Conservation (phyloP, 2,329 filamentous ascomycete genomes). For the Podosphaera leucotricha region DNA sequence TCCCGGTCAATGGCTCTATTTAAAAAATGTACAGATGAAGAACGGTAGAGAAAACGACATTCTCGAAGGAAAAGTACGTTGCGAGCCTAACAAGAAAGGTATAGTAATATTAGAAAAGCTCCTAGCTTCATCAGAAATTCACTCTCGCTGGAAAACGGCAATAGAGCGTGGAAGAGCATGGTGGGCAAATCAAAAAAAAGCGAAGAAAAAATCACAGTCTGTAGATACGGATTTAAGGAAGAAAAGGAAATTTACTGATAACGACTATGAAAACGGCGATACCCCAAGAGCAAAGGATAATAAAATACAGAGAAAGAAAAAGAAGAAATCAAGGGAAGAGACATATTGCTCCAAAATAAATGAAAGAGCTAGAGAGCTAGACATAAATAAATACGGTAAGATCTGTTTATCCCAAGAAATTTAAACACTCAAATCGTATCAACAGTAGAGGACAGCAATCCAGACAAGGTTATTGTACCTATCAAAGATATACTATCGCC, state of each 20-base stretch:
- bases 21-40: slow-evolving; percentile 54
- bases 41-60: slow-evolving; percentile 24
- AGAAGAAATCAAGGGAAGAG: slow-evolving; percentile 13
- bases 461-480: slow-evolving; percentile 16
- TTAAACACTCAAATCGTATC: background rate
- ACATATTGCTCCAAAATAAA: slow-evolving; percentile 12
- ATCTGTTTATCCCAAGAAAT: slow-evolving; percentile 1
- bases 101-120: slow-evolving; percentile 25
- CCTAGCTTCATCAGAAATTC: slow-evolving; percentile 21
- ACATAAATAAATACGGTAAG: slow-evolving; percentile 18
- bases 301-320: slow-evolving; percentile 10
- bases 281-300: slow-evolving; percentile 2
- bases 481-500: slow-evolving; percentile 16
- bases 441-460: slow-evolving; percentile 23
- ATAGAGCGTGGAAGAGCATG: slow-evolving; percentile 42
- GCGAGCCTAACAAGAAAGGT: slow-evolving; percentile 27
- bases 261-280: slow-evolving; percentile 7
- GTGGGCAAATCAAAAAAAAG: slow-evolving; percentile 19
- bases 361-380: slow-evolving; percentile 6
- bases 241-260: slow-evolving; percentile 5
- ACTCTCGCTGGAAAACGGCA: slow-evolving; percentile 29
- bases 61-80: slow-evolving; percentile 44
- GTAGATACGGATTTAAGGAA: background rate
- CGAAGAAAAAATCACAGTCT: background rate
- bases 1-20: slow-evolving; percentile 34